Base-by-base conservation (phyloP, 169 alveolate genomes). In the Eimeria maxima region DNA sequence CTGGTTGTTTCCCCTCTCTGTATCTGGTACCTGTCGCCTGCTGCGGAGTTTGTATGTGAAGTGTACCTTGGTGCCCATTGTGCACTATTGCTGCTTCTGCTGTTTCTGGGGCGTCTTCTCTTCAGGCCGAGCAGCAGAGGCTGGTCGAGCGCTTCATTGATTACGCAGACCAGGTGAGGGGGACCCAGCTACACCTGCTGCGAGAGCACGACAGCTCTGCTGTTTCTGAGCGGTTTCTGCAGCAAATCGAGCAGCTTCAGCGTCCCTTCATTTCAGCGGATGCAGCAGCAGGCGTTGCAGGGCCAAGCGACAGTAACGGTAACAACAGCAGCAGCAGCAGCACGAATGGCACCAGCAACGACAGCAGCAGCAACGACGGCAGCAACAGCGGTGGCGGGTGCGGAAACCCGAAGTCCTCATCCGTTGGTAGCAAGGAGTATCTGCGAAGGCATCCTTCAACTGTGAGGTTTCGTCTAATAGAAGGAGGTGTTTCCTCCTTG, bases 111-210 rank as follows among this genome's bases (percentile, higher is more conserved):
- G 33, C 11, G 20, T 53, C n/a, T 20, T 50, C 29, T 50, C 33
- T 38, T 16, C 95, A 91, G 95, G 47, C 53, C 65, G 95, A 76
- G 42, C 95, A 92, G 71, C 90, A 78, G 47, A 16, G 81, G 45
- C 91, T 92, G 67, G 95, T 92, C 57, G 95, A 92, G 50, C 60
- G 95, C 33, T 92, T 92, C 57, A 44, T 92, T 63, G 95, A 92
- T 60, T 92, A 74, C 73, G 89, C 95, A 57, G 91, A 65, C 7
- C 84, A 67, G 55, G 95, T 92, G 69, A 29, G 91, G n/a, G 95
- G 95, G 38, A 63, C 91, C 29, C 95, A 92, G 92, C 67, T 92
- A 74, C 95, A 92, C 27, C 92, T 92, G 92, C 92, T 92, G 90
- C 95, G 95, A 22, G 95, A 78, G 86, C 83, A 92, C 33, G 87